Conservation (phyloP, 129 eudicot species). For the Centella asiatica region DNA sequence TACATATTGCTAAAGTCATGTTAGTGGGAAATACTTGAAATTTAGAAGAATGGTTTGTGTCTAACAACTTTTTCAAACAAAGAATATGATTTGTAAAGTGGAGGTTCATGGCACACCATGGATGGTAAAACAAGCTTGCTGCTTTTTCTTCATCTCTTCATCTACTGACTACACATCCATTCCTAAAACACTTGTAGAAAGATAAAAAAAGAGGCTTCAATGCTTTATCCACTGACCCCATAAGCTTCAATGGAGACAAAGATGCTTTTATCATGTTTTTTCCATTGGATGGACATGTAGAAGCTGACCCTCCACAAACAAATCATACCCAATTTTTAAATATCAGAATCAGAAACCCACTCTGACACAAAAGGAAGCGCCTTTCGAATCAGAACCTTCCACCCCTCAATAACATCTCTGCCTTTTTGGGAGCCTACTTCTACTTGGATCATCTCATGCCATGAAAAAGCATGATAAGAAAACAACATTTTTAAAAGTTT, state of each 20-base stretch:
- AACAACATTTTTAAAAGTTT: slow-evolving; percentile 22
- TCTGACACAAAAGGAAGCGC: slow-evolving; percentile 18
- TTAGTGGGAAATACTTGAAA: background rate
- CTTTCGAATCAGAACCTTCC: slow-evolving; percentile 29
- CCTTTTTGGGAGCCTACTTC: slow-evolving; percentile 18
- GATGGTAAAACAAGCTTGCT: slow-evolving; percentile 19
- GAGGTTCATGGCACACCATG: slow-evolving; percentile 28
- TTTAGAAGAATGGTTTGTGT: slow-evolving; percentile 3
- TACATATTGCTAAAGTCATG: background rate
- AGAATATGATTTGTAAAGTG: slow-evolving; percentile 13
- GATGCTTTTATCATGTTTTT: slow-evolving; percentile 14
- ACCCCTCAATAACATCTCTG: slow-evolving; percentile 12
- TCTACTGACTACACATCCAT: background rate
- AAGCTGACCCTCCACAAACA: slow-evolving; percentile 20
- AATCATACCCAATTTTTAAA: slow-evolving; percentile 10
- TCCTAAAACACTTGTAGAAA: slow-evolving; percentile 6
- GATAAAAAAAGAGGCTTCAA: slow-evolving; percentile 13
- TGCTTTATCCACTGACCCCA: slow-evolving; percentile 3
- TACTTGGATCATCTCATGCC: slow-evolving; percentile 18
- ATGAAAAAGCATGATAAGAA: slow-evolving; percentile 3
- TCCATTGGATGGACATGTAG: slow-evolving; percentile 3
- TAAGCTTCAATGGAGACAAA: slow-evolving; percentile 20
- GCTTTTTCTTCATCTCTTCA: slow-evolving; percentile 10
- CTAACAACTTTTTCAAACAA: background rate
- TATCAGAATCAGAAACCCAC: slow-evolving; percentile 45